A percentile compares a stretch with the other conserved stretches of the same genome.
Conservation (phyloP, 331 rosid species). For the Rosa hybrid region DNA sequence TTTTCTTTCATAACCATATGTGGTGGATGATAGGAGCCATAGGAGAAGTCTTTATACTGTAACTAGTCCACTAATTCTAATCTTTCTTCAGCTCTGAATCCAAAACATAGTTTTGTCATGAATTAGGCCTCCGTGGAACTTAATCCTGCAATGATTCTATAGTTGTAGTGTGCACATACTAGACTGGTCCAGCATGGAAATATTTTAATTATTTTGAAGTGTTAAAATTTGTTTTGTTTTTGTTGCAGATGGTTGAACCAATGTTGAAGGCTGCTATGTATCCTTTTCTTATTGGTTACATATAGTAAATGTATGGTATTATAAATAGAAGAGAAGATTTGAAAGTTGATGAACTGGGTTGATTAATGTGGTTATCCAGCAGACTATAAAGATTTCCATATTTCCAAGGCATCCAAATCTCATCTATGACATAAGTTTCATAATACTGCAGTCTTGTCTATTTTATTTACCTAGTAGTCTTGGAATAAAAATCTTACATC, state of each 20-base stretch:
- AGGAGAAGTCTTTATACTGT: background rate
- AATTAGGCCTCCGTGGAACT: background rate
- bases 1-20: background rate
- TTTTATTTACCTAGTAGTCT: background rate
- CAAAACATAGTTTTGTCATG: background rate
- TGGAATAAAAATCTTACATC: background rate
- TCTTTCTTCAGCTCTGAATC: background rate
- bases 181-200: background rate
- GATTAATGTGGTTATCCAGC: background rate
- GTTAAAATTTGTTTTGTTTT: constrained; percentile 17
- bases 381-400: background rate
- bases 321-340: background rate
- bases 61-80: background rate
- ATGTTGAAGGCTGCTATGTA: constrained; percentile 85
- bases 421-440: background rate
- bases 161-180: background rate
- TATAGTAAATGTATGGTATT: constrained; percentile 2
- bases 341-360: constrained; percentile 1
- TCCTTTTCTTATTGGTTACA: constrained; percentile 48
- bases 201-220: background rate
- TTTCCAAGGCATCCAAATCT: background rate
- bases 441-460: background rate
- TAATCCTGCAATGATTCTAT: background rate
- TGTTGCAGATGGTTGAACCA: constrained; percentile 88
- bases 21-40: background rate